These are phyloP conservation scores for Cutaneotrichosporon daszewskae DNA, from an alignment of 1,284 basidiomycete species.

Conservation along the genomic window DNA sequence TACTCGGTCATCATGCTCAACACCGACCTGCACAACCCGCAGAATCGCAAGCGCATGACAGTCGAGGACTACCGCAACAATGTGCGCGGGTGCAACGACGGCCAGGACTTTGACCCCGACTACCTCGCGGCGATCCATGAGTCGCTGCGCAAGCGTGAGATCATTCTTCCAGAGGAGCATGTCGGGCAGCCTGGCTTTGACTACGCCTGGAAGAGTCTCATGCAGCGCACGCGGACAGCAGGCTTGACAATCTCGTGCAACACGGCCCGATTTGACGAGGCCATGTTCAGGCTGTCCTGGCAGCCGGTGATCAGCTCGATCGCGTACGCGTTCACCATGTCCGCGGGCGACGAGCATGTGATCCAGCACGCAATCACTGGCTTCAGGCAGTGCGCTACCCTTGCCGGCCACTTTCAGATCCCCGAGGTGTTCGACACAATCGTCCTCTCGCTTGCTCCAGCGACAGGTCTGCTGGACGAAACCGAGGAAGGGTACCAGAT, in stretches of 20 bases:
- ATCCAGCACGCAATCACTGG: conserved; percentile 91
- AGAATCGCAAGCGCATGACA: conserved; percentile 93
- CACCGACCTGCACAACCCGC: conserved; percentile 96
- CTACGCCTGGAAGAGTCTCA: conserved; percentile 96
- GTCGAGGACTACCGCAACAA: conserved; percentile 92
- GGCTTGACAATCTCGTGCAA: conserved; percentile 74
- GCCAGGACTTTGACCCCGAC: conserved; percentile 73
- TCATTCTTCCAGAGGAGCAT: conserved; percentile 97
- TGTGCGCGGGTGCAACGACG: conserved; percentile 86
- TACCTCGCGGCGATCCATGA: conserved; percentile 88
- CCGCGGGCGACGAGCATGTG: conserved; percentile 86
- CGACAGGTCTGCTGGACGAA: conserved; percentile 74
- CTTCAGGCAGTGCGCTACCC: conserved; percentile 89
- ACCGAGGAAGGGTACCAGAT: conserved; percentile 60
- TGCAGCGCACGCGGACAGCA: conserved; percentile 71
- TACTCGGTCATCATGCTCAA: conserved; percentile 99
- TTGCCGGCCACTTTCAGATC: conserved; percentile 81
- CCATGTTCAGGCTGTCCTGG: conserved; percentile 92
- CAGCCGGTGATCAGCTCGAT: conserved; percentile 84
- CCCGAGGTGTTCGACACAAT: conserved; percentile 97
- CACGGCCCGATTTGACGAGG: conserved; percentile 72
- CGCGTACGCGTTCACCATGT: conserved; percentile 87
- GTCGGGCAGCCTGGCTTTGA: conserved; percentile 95
- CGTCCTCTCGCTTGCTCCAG: conserved; percentile 82
- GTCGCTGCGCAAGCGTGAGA: conserved; percentile 88